Evolutionary conservation across 345 rosid species (phyloP).

Genomic region (Chamaenerion angustifolium): DNA sequence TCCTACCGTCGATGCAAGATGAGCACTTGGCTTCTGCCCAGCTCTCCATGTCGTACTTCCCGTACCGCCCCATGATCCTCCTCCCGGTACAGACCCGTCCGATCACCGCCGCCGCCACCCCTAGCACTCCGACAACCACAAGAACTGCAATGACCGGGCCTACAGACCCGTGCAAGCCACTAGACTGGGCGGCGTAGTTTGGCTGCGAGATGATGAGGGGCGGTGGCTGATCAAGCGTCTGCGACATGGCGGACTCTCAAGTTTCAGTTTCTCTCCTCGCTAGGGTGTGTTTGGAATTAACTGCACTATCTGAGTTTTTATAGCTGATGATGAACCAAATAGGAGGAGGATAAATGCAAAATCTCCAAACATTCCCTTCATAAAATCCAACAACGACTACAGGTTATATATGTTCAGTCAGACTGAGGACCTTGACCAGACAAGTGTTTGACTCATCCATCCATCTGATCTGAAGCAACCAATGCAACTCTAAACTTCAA

Average conservation of each 20-base stretch:
- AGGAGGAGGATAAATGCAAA: neutral
- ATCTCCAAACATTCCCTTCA: neutral
- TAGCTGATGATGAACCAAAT: too few species aligned
- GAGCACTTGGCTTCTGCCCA: constrained; percentile 57
- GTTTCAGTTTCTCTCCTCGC: too few species aligned
- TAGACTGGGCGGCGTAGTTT: constrained; percentile 14
- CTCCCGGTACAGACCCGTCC: constrained; percentile 65
- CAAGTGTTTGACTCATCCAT: neutral
- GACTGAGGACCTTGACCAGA: neutral
- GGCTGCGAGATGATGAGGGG: constrained; percentile 18
- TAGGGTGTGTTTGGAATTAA: too few species aligned
- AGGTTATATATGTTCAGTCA: neutral
- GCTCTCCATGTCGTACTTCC: constrained; percentile 45
- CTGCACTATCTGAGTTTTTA: too few species aligned
- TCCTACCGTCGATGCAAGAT: constrained; percentile 66
- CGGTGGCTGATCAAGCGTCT: constrained; percentile 23
- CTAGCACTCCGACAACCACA: constrained; percentile 26
- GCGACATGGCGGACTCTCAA: too few species aligned
- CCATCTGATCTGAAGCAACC: too few species aligned
- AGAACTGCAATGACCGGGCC: constrained; percentile 51
- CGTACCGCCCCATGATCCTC: constrained; percentile 44
- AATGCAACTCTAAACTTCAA: too few species aligned
- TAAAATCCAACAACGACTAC: neutral
- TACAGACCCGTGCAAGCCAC: constrained; percentile 18
- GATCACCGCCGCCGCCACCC: constrained; percentile 36